A percentile compares a stretch with the other conserved stretches of the same genome.
Conservation (phyloP, 768 basidiomycete species). For the Stropharia rugosoannulata region DNA sequence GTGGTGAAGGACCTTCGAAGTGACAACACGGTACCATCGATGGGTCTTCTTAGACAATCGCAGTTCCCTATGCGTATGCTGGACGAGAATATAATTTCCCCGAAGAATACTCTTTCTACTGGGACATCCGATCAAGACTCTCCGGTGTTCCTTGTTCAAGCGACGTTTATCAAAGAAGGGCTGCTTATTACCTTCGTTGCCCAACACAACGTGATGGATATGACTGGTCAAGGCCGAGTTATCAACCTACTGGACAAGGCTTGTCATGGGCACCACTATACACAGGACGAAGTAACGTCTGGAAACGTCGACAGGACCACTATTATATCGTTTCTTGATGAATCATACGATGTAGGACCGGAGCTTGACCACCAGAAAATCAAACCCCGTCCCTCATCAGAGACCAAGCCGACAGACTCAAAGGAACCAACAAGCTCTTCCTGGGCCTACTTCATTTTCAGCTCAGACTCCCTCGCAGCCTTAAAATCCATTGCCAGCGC, state of each 20-base stretch:
- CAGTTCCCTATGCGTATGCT: constrained; percentile 25
- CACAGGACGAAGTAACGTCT: constrained; percentile 15
- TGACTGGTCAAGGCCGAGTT: constrained; percentile 24
- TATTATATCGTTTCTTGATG: constrained; percentile 19
- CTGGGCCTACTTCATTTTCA: constrained; percentile 20
- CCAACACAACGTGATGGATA: constrained; percentile 25
- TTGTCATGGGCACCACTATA: constrained; percentile 20
- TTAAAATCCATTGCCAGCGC: constrained; percentile 20
- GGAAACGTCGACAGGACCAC: constrained; percentile 18
- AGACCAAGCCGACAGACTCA: neutral
- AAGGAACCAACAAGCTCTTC: neutral
- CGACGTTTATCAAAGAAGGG: constrained; percentile 22
- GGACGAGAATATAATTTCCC: constrained; percentile 22
- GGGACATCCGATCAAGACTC: constrained; percentile 9
- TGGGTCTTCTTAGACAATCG: constrained; percentile 20
- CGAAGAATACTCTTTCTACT: constrained; percentile 19
- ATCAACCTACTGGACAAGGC: constrained; percentile 23
- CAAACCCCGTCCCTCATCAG: neutral
- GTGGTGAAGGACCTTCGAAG: constrained; percentile 22
- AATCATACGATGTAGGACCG: constrained; percentile 1
- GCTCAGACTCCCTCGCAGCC: constrained; percentile 9
- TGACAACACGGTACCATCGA: constrained; percentile 16
- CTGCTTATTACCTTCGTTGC: constrained; percentile 24
- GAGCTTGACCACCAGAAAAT: constrained; percentile 7
- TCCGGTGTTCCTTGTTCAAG: constrained; percentile 27